These are phyloP conservation scores for Fusarium neocosmosporiellum DNA, from an alignment of 2,329 filamentous ascomycete genomes.

Conservation along the genomic window DNA sequence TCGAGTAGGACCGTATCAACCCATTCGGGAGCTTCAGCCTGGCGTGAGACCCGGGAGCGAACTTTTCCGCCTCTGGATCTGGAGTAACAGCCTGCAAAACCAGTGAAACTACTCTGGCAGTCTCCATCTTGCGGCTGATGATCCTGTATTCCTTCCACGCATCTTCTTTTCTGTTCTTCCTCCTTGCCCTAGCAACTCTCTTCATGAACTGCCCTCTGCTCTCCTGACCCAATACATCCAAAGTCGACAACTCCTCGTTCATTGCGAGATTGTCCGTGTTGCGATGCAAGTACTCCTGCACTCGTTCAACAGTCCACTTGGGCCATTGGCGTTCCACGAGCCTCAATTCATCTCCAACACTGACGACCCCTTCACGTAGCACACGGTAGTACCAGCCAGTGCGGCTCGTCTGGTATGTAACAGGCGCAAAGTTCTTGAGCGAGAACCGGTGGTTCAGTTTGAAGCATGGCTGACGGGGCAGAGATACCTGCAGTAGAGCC, in stretches of 20 bases:
- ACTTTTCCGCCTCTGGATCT: constrained; percentile 49
- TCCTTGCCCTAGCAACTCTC: constrained; percentile 61
- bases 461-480: constrained; percentile 74
- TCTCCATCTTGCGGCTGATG: constrained; percentile 62
- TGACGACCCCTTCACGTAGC: constrained; percentile 63
- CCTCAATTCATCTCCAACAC: constrained; percentile 66
- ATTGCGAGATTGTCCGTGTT: constrained; percentile 62
- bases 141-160: constrained; percentile 61
- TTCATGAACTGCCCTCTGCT: constrained; percentile 59
- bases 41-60: constrained; percentile 62
- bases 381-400: constrained; percentile 77
- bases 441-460: constrained; percentile 77
- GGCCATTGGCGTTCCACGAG: constrained; percentile 62
- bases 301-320: constrained; percentile 70
- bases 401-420: constrained; percentile 65
- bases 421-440: constrained; percentile 69
- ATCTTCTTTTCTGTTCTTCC: constrained; percentile 32
- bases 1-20: constrained; percentile 69
- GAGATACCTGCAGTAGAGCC: constrained; percentile 67
- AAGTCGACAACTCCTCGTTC: constrained; percentile 62
- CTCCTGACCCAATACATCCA: constrained; percentile 63
- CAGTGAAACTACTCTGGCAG: constrained; percentile 62
- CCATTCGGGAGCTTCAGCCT: constrained; percentile 67
- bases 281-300: constrained; percentile 72
- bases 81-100: constrained; percentile 59